Evolutionary conservation across 164 flowering plant genomes (phyloP).

Genomic region (Umbilicus rupestris): DNA sequence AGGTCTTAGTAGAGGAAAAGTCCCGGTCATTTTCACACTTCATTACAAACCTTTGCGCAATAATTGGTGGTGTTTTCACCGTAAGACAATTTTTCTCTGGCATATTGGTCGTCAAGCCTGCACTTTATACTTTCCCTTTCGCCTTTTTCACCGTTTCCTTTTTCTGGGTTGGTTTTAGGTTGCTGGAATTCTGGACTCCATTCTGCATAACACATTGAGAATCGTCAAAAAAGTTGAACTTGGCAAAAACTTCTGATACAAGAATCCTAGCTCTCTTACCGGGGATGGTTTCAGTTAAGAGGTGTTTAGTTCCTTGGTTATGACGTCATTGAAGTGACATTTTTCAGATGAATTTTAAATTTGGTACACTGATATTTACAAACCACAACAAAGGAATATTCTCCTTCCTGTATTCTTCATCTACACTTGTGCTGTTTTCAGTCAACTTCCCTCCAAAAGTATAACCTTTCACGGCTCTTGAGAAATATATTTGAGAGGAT

Average conservation of each 20-base stretch:
- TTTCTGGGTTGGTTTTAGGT: constrained; percentile 42
- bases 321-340: background rate
- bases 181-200: constrained; percentile 90
- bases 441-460: too few relatives aligned
- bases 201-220: constrained; percentile 69
- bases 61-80: constrained; percentile 85
- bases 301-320: background rate
- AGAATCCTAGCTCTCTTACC: background rate
- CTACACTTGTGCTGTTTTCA: too few relatives aligned
- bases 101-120: background rate
- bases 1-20: constrained; percentile 68
- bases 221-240: constrained; percentile 80
- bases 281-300: background rate
- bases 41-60: constrained; percentile 90
- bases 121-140: background rate
- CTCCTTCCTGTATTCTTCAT: too few relatives aligned
- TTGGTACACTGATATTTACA: background rate
- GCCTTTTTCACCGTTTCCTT: background rate
- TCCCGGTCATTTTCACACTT: constrained; percentile 87
- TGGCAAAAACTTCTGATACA: constrained; percentile 74
- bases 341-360: background rate
- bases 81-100: constrained; percentile 24
- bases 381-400: background rate
- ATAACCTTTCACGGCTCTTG: too few relatives aligned
- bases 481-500: too few relatives aligned